phyloP scores from a whole-genome alignment of 2,329 filamentous ascomycete species.

The Pseudofabraea citricarpa region DNA sequence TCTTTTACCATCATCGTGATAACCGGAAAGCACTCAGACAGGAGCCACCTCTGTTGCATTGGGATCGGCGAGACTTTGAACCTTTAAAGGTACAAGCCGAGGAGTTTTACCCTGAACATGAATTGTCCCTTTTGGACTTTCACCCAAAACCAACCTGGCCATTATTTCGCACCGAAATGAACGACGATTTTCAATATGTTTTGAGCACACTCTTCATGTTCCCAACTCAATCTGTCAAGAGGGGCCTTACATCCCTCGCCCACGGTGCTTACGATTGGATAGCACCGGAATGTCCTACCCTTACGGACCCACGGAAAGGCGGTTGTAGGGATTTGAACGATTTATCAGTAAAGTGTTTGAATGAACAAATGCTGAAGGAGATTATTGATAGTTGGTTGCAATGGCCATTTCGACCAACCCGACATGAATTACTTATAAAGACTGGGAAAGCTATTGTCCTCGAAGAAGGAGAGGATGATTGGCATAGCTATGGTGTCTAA shows the following conservation, averaged over 20 bases:
- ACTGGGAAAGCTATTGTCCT: conserved; percentile 44
- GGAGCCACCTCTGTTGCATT: conserved; percentile 50
- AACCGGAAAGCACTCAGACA: conserved; percentile 47
- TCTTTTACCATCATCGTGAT: conserved; percentile 42
- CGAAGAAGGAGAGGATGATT: not conserved
- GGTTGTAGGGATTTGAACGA: conserved; percentile 36
- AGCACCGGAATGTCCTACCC: conserved; percentile 40
- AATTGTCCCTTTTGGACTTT: conserved; percentile 59
- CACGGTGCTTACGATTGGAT: conserved; percentile 55
- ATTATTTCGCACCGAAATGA: conserved; percentile 34
- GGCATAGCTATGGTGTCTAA: not conserved
- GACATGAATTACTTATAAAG: conserved; percentile 67
- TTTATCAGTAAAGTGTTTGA: conserved; percentile 44
- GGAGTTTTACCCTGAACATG: conserved; percentile 64
- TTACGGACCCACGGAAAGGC: conserved; percentile 42
- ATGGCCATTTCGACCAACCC: conserved; percentile 63
- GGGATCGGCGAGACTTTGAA: conserved; percentile 68
- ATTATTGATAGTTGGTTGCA: conserved; percentile 55
- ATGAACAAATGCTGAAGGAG: conserved; percentile 49
- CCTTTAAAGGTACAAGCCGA: conserved; percentile 51
- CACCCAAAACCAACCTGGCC: conserved; percentile 52
- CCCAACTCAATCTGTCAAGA: conserved; percentile 31
- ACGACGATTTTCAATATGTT: conserved; percentile 50
- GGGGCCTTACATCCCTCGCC: conserved; percentile 42
- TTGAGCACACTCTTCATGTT: conserved; percentile 35